These are phyloP conservation scores for Camellia granthamiana DNA, from an alignment of 148 eudicot genomes.

Conservation along the genomic window DNA sequence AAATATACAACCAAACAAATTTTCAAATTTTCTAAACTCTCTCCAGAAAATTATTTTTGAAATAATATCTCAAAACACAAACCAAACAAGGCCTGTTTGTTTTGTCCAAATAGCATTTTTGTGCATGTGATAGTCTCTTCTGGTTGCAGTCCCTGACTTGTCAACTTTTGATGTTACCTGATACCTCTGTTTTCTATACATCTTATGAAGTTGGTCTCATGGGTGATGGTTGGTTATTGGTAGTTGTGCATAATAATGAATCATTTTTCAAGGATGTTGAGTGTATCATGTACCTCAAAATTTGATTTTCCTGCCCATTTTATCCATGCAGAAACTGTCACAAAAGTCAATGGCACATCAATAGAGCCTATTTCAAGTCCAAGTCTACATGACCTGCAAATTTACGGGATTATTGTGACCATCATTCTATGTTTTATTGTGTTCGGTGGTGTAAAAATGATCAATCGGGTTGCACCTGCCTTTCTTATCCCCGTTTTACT, in stretches of 20 bases:
- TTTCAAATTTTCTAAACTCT: too few relatives aligned
- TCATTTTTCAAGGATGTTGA: background rate
- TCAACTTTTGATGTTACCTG: background rate
- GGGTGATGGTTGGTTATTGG: slow-evolving; percentile 10
- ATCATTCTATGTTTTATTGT: slow-evolving; percentile 88
- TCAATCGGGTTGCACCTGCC: slow-evolving; percentile 96
- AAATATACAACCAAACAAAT: too few relatives aligned
- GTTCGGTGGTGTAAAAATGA: slow-evolving; percentile 98
- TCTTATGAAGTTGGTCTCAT: background rate
- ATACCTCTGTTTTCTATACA: background rate
- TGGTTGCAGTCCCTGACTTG: background rate
- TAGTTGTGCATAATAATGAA: background rate
- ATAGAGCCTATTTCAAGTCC: slow-evolving; percentile 62
- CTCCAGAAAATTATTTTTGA: too few relatives aligned
- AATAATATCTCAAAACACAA: too few relatives aligned
- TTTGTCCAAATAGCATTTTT: background rate
- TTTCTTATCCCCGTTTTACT: slow-evolving; percentile 91
- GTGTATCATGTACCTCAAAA: background rate
- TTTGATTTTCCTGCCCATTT: slow-evolving; percentile 5
- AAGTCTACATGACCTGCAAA: slow-evolving; percentile 91
- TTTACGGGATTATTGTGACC: slow-evolving; percentile 94
- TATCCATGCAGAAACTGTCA: slow-evolving; percentile 52
- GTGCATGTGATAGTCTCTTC: background rate
- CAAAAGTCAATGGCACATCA: slow-evolving; percentile 75
- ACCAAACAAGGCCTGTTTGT: background rate